These are phyloP conservation scores for Colletotrichum musicola DNA, from an alignment of 2,329 filamentous ascomycete genomes.

Conservation along the genomic window DNA sequence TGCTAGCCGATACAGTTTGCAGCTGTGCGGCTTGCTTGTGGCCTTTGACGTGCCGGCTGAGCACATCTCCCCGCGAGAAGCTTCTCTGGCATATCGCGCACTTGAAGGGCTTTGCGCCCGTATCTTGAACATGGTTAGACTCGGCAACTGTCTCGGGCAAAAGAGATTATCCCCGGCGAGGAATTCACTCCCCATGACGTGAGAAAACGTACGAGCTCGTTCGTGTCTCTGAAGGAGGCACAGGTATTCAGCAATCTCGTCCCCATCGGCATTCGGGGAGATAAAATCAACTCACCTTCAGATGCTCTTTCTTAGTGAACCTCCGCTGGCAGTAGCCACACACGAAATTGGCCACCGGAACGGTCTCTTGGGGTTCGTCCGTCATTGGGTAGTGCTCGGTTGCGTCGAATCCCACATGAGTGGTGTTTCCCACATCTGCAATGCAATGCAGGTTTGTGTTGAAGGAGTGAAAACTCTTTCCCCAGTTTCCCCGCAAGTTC, in stretches of 20 bases:
- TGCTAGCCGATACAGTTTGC: not conserved
- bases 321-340: conserved; percentile 13
- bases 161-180: not conserved
- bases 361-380: conserved; percentile 8
- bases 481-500: conserved; percentile 22
- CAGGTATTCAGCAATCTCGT: no score
- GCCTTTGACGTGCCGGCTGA: conserved; percentile 16
- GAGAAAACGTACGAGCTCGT: conserved; percentile 15
- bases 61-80: conserved; percentile 18
- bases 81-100: conserved; percentile 18
- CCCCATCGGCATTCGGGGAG: no score
- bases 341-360: conserved; percentile 3
- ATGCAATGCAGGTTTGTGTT: conserved; percentile 3
- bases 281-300: no score
- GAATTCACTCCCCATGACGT: not conserved
- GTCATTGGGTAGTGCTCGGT: not conserved
- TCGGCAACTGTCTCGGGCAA: not conserved
- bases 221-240: conserved; percentile 28
- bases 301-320: conserved; percentile 23
- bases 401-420: not conserved
- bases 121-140: conserved; percentile 4
- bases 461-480: conserved; percentile 15
- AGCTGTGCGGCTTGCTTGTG: not conserved
- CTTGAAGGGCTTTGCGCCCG: conserved; percentile 14
- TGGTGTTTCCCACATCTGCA: conserved; percentile 23